Base-by-base conservation (phyloP, 2,329 filamentous ascomycete species). In the Arthrobotrys iridis region DNA sequence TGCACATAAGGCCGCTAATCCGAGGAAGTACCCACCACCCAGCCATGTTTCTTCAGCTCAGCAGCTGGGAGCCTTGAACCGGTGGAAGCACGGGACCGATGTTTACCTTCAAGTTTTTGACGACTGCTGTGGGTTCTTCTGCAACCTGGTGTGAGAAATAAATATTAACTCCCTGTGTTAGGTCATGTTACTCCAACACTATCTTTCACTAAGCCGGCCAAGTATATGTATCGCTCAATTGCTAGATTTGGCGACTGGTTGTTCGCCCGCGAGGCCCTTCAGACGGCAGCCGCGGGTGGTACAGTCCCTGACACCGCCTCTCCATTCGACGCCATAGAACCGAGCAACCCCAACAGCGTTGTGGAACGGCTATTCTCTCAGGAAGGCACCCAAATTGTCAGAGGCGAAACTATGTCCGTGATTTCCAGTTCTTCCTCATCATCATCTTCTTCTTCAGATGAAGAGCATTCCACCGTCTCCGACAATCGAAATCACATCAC, bases 41-140 rank as follows among this genome's bases (percentile, higher is more conserved):
- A 86, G 90, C 11, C 72, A 70, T 35, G 72, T 28, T 70, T n/a
- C 72, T 15, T 57, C 55, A 2, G 30, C 72, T 1, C 13, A 84
- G 85, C 35, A 88, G 86, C 76, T 96, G 92, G 82, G 88, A 88
- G 68, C 92, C 93, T 0, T 74, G 46, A 74, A 74, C 55, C 43
- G 55, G 28, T 76, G 72, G 72, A 76, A 65, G 33, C 58, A 57
- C n/a, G 72, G 72, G 6, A 99, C 95, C 0, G 88, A 96, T 79
- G 94, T 98, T 0, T 93, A 97, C 81, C 86, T 99, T 1, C 95
- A 98, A 81, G 90, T 98, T 0, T 98, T 94, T 93, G 94, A 98
- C 70, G 91, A 97, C 79, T 84, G 98, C 1, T 98, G 95, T 79
- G 60, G 50, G 68, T 40, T 13, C n/a, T 6, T 45, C 18, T 13